Base-by-base conservation (phyloP, 2,329 filamentous ascomycete genomes). In the Ceratocystiopsis minuta region DNA sequence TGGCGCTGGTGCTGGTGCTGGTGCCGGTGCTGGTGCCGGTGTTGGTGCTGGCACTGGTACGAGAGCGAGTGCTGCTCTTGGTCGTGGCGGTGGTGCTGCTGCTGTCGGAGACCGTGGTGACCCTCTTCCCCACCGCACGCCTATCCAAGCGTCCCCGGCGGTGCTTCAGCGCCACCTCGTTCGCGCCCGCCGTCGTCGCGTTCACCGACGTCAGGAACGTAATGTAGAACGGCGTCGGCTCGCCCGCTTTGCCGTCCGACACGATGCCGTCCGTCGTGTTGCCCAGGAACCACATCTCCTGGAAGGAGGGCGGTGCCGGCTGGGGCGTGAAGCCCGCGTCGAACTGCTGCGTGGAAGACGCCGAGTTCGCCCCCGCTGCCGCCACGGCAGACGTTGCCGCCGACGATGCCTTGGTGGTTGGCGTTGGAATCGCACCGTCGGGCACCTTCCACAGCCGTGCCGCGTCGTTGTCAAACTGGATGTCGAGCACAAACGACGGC, bases 171-270 rank as follows among this genome's bases (percentile, higher is more conserved):
- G 55, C 40, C 13, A 57, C 43, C 18, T 45, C 39, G 46, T 56
- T 49, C 34, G 53, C 41, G 1, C 54, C 51, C 11, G 56, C 49
- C 15, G 56, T 40, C 11, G 24, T 53, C 31, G 57, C 52, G 38
- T 64, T 59, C 15, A 58, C 47, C 0, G 68, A 65, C 4, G 63
- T 57, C 12, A 86, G 61, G 42, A 93, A 67, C 24, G 77, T 84
- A 49, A 94, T 80, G 57, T 80, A 93, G 58, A 95, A 93, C 0
- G 88, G 87, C 0, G 88, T 92, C 10, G 78, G 70, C 60, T 94
- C 87, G 48, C 87, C 87, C 1, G 78, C 77, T 57, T 88, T 94
- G 4, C 77, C 61, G 36, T 70, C 52, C 0, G 68, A 67, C 13
- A 69, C 64, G 46, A 83, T 75, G 0, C 70, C 68, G 52, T 96